phyloP scores from a whole-genome alignment of 2,329 filamentous ascomycete species.

The Fusarium domesticum region DNA sequence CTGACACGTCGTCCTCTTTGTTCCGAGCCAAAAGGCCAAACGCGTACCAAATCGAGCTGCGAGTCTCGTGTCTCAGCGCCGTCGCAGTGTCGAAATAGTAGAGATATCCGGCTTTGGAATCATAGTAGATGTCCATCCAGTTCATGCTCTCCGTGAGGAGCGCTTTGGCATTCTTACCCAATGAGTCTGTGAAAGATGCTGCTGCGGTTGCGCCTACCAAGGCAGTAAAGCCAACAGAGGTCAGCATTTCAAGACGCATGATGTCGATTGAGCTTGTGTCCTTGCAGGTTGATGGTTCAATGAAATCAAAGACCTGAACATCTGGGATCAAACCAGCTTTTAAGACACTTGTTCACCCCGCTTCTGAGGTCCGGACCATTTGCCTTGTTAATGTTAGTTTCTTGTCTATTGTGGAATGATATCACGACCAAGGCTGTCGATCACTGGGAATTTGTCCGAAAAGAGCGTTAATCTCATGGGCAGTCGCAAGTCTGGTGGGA shows the following conservation, averaged over 20 bases:
- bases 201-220: background rate
- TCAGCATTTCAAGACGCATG: slow-evolving; percentile 1
- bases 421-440: background rate
- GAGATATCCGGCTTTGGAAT: slow-evolving; percentile 49
- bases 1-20: slow-evolving; percentile 43
- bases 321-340: background rate
- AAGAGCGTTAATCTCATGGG: background rate
- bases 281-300: background rate
- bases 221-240: background rate
- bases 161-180: slow-evolving; percentile 11
- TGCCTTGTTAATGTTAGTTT: background rate
- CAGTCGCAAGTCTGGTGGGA: no score
- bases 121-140: slow-evolving; percentile 56
- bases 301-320: background rate
- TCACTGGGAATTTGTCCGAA: slow-evolving; percentile 1
- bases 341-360: background rate
- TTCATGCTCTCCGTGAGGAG: slow-evolving; percentile 40
- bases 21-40: slow-evolving; percentile 56
- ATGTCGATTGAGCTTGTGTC: background rate
- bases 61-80: slow-evolving; percentile 54
- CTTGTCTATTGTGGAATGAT: background rate
- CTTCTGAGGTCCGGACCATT: background rate
- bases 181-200: slow-evolving; percentile 1
- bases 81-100: slow-evolving; percentile 45
- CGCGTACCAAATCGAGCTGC: slow-evolving; percentile 58